Percentiles rank a stretch among this genome's conserved stretches.
Conservation (phyloP, 2,329 filamentous ascomycete genomes). For the Penicillium sumatraense region DNA sequence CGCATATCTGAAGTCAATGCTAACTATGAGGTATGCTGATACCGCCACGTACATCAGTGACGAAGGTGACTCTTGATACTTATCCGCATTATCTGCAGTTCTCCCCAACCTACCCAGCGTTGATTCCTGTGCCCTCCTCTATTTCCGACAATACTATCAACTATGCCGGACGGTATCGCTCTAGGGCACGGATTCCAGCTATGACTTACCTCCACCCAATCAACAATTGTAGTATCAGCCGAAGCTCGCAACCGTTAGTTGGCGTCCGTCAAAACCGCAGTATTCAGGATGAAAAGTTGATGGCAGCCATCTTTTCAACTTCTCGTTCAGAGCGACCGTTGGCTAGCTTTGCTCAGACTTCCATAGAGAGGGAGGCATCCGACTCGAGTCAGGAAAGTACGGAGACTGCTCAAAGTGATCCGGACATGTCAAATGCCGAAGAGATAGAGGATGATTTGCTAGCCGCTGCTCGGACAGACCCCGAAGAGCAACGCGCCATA, state of each 20-base stretch:
- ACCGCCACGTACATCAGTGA: not conserved
- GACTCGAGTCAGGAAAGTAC: constrained; percentile 56
- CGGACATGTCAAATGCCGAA: constrained; percentile 66
- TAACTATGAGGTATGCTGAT: constrained; percentile 69
- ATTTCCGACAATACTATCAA: constrained; percentile 98
- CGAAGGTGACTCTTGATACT: constrained; percentile 11
- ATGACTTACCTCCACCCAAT: constrained; percentile 94
- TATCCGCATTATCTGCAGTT: constrained; percentile 55
- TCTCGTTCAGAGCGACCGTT: constrained; percentile 55
- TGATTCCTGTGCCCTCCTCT: constrained; percentile 80
- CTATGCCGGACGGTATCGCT: constrained; percentile 88
- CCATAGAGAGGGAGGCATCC: constrained; percentile 48
- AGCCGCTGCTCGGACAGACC: constrained; percentile 58
- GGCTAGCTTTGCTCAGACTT: constrained; percentile 42
- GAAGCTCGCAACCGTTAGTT: constrained; percentile 89
- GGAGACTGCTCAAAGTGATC: constrained; percentile 42
- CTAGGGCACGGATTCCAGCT: constrained; percentile 83
- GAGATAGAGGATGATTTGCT: constrained; percentile 72
- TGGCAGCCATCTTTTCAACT: constrained; percentile 89
- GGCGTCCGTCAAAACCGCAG: constrained; percentile 87
- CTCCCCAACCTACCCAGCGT: constrained; percentile 86
- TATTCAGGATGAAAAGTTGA: constrained; percentile 92
- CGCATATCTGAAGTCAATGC: constrained; percentile 87
- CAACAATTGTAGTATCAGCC: constrained; percentile 95
- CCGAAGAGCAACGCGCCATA: constrained; percentile 67